Evolutionary conservation across 441 rosid genomes (phyloP).

Genomic region (Croton setiger): DNA sequence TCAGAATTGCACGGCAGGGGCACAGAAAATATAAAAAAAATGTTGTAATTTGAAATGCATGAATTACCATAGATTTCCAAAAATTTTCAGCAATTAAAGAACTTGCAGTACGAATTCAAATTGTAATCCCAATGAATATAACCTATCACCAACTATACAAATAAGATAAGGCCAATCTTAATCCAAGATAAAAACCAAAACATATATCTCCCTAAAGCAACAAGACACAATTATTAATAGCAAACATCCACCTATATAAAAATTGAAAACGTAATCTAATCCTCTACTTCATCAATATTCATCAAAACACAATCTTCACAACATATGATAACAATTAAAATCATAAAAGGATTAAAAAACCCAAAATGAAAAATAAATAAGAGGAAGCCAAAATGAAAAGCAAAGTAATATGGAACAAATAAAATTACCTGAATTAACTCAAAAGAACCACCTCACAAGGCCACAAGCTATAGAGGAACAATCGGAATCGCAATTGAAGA

Average conservation of each 20-base stretch:
- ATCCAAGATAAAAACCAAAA: not conserved
- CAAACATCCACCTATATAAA: not conserved
- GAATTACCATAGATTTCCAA: too few species aligned
- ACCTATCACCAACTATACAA: not conserved
- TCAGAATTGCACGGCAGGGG: not conserved
- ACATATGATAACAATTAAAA: not conserved
- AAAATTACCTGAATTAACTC: not conserved
- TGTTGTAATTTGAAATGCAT: not conserved
- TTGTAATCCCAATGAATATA: not conserved
- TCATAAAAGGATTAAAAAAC: not conserved
- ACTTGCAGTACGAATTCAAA: not conserved
- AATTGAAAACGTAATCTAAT: too few species aligned
- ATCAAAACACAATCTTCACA: too few species aligned
- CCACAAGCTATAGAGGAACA: not conserved
- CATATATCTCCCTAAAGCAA: not conserved
- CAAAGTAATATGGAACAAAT: too few species aligned
- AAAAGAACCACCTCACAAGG: not conserved
- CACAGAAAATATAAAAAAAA: not conserved
- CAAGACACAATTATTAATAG: not conserved
- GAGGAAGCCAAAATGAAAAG: not conserved
- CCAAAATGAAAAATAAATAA: not conserved
- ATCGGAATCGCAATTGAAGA: not conserved
- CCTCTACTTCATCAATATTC: too few species aligned
- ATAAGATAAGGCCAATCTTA: not conserved
- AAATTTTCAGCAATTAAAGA: too few species aligned